Percentiles rank a stretch among this genome's conserved stretches.
These are phyloP conservation scores for Colletotrichum camelliae DNA, from an alignment of 2,329 filamentous ascomycete genomes.

Conservation along the genomic window DNA sequence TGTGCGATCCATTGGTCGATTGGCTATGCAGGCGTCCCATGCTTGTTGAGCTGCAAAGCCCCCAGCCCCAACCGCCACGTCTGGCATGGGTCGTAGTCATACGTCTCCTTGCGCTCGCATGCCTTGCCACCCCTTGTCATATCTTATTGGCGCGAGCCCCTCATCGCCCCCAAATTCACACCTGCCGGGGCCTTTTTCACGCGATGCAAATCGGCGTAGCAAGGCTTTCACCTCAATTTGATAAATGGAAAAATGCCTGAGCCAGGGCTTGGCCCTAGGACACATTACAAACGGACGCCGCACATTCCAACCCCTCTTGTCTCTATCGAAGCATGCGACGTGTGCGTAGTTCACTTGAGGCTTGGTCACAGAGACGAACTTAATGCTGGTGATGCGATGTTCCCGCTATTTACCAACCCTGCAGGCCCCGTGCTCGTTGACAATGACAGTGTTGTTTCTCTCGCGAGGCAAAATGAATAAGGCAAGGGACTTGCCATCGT, in stretches of 20 bases:
- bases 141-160: not conserved
- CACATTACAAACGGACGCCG: accelerated
- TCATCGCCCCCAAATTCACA: not conserved
- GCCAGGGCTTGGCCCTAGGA: not conserved
- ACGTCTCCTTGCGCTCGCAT: not conserved
- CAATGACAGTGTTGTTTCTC: not conserved
- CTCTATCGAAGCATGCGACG: not conserved
- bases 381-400: not conserved
- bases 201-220: not conserved
- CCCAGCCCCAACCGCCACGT: not conserved
- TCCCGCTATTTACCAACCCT: not conserved
- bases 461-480: accelerated
- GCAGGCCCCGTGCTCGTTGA: not conserved
- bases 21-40: not conserved
- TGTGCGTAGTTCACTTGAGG: not conserved
- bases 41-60: not conserved
- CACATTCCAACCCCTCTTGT: not conserved
- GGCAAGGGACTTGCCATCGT: accelerated
- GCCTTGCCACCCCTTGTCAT: not conserved
- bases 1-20: not conserved
- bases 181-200: not conserved
- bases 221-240: not conserved
- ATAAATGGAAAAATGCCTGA: not conserved
- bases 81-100: not conserved
- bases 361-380: not conserved